Base-by-base conservation (phyloP, 768 basidiomycete genomes). In the Hygrophorus pudorinus region DNA sequence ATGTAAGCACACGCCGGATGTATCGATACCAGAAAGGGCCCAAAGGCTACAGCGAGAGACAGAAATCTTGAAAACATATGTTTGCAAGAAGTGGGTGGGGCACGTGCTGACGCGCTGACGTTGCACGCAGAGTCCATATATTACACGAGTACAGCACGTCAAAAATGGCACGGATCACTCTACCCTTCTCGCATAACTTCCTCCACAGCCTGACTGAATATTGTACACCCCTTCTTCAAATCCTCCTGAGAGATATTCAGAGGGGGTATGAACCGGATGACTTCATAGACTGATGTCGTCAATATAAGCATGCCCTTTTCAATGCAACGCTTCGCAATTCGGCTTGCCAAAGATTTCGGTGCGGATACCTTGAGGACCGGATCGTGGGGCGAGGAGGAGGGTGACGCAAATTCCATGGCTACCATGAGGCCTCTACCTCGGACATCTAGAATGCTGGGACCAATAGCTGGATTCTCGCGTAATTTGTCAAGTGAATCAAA, bases 361-460 rank as follows among this genome's bases (percentile, higher is more conserved):
- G 62, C 57, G 13, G 54, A 49, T 2, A 47, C 32, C 56, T 53
- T 48, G 53, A 57, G 31, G 10, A 61, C 65, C 7, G 71, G 66
- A 55, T 79, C 81, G 55, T 66, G 66, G 20, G 62, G 54, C n/a
- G 75, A 69, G 40, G 67, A 71, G n/a, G 65, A 61, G 0, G 86
- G 76, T 5, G 79, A 77, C 1, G 75, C 74, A 53, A 87, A 87
- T 59, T 87, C 85, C 42, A 89, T 73, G 2, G 74, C 90, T 44
- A 88, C 71, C 93, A 96, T 97, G 47, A 98, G 69, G 0, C 94
- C 94, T 13, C 70, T 65, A 1, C 94, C 94, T 32, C 94, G 83
- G 20, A 97, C 75, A 57, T 97, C 93, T 38, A 88, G 69, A 52
- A 98, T 81, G 54, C 75, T 63, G 1, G 74, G 68, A 2, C 57